Evolutionary conservation across 2,329 filamentous ascomycete genomes (phyloP).

Genomic region (Aspergillus pseudoterreus): DNA sequence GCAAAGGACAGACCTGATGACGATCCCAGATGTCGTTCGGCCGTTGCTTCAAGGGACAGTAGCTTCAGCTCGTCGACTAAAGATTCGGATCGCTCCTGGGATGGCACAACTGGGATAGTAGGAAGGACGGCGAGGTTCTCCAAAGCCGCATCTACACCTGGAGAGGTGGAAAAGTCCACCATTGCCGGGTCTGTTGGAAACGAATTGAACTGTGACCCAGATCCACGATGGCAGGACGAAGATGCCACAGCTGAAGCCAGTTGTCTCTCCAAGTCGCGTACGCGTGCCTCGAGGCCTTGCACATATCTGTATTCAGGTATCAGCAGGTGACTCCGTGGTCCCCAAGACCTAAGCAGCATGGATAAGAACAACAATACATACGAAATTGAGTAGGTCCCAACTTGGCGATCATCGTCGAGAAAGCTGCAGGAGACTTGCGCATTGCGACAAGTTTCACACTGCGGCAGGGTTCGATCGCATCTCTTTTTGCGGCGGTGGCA

Average conservation of each 20-base stretch:
- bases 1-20: constrained; percentile 46
- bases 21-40: constrained; percentile 44
- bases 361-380: constrained; percentile 20
- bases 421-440: constrained; percentile 42
- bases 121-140: not conserved
- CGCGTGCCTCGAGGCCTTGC: constrained; percentile 28
- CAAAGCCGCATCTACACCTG: not conserved
- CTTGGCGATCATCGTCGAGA: constrained; percentile 36
- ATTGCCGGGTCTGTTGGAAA: constrained; percentile 6
- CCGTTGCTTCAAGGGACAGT: constrained; percentile 43
- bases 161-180: constrained; percentile 3
- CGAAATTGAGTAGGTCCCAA: constrained; percentile 41
- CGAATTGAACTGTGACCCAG: not conserved
- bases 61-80: constrained; percentile 35
- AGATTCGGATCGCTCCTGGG: constrained; percentile 12
- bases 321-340: too few species aligned
- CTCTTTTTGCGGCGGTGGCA: constrained; percentile 45
- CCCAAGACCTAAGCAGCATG: too few species aligned
- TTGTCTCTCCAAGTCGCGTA: constrained; percentile 23
- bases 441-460: constrained; percentile 37
- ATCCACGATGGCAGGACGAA: not conserved
- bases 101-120: not conserved
- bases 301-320: constrained; percentile 25
- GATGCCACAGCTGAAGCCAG: constrained; percentile 7
- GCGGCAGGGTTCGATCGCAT: constrained; percentile 39